Evolutionary conservation across 1,284 basidiomycete genomes (phyloP).

Genomic region (Gymnopus androsaceus): DNA sequence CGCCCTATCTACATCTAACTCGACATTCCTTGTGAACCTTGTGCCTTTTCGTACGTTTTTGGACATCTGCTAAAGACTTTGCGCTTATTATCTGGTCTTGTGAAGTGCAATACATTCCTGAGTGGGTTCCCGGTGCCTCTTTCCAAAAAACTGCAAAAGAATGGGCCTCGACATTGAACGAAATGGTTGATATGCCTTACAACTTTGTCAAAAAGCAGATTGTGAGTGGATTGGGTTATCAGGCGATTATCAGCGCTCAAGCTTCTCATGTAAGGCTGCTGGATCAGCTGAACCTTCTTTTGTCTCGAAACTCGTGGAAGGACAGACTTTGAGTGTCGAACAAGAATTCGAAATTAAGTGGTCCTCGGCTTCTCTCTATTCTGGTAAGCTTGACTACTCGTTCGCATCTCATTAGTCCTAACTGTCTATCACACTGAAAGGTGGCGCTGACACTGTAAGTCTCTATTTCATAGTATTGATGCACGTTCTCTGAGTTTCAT

Average conservation of each 20-base stretch:
- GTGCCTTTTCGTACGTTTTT: constrained; percentile 30
- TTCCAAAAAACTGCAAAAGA: constrained; percentile 24
- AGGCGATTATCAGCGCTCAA: not conserved
- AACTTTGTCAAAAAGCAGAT: constrained; percentile 23
- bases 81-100: not conserved
- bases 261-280: constrained; percentile 11
- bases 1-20: constrained; percentile 11
- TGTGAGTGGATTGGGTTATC: constrained; percentile 13
- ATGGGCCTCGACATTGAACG: constrained; percentile 14
- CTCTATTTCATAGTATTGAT: not conserved
- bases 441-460: constrained; percentile 20
- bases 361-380: constrained; percentile 24
- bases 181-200: constrained; percentile 23
- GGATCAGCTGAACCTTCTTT: constrained; percentile 23
- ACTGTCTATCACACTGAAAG: not conserved
- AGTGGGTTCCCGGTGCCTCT: constrained; percentile 27
- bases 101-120: constrained; percentile 24
- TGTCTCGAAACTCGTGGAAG: constrained; percentile 20
- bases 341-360: constrained; percentile 26
- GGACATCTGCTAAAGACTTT: too few relatives aligned
- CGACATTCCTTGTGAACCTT: constrained; percentile 32
- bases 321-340: constrained; percentile 11
- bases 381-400: constrained; percentile 10
- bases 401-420: not conserved
- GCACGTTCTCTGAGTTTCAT: not conserved